Evolutionary conservation across 352 stramenopile species (phyloP), one percentile per base, ranked within the genome.

Genomic region (Blastocystis sp.): DNA sequence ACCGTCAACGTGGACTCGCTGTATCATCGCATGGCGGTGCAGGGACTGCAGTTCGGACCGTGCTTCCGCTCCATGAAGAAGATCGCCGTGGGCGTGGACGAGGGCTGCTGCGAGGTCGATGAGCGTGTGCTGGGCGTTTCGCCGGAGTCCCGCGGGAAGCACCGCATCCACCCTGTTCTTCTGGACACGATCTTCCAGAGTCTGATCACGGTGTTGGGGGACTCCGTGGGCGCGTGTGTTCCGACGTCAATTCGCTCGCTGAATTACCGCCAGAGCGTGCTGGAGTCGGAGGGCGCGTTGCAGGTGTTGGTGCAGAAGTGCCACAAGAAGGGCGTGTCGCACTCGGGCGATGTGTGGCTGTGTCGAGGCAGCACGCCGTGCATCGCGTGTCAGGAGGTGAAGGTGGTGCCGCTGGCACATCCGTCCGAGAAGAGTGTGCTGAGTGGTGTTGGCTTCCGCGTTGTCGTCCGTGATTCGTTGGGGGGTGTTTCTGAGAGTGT

Each of bases 181-280:
- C 29, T 89, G 26, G 79, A 89, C 41, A 61, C 79, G 4, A 59
- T 89, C 4, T 89, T 89, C 61, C 79, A 89, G 29, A 78, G 59
- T 19, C 41, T 89, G 19, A 89, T 89, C 55, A 35, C 35, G 35
- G 29, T 89, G 50, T 51, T 89, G 1, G 62, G 79, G 16, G 79
- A 89, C 33, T 45, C 62, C 0, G 29, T 80, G 2, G 26, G 35
- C 12, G 79, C 59, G 16, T 77, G 79, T 31, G 66, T 89, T 62
- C 79, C 79, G 21, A 59, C 29, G 21, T 74, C 63, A 2, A 80
- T 89, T 1, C 37, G 41, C 0, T 69, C 41, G 0, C 63, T 89
- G 1, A 89, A 33, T 62, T 89, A 13, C 55, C 37, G 66, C 66
- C 6, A 6, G 67, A 55, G 3, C 19, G 29, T 3, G 29, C 31